Base-by-base conservation (phyloP, 179 eudicot species). In the Spergularia azorica region DNA sequence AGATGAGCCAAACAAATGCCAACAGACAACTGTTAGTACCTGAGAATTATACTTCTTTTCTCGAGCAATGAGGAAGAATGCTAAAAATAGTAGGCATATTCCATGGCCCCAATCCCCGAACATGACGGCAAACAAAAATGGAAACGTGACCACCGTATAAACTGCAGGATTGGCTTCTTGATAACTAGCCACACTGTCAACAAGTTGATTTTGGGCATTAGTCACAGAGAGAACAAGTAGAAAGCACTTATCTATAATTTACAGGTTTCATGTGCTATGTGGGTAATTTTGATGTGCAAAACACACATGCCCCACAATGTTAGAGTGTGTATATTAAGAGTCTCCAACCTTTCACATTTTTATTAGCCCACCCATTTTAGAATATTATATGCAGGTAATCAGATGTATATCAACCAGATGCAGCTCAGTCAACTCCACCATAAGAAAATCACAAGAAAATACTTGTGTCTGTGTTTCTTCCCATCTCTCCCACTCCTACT, bases 61-160 rank as follows among this genome's bases (percentile, higher is more conserved):
- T 68, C 90, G 90, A 75, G 94, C 94, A 78, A 95, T 87, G 81
- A 95, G 97, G 82, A 88, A 78, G 55, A 95, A 79, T 17, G 99
- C 97, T 82, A 94, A 88, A 84, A 95, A 74, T 70, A 95, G 88
- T 80, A 95, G 86, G 85, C 99, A 95, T 77, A 91, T 84, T 67
- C 98, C 98, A 78, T 95, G 98, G 71, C 98, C 98, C 98, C 98
- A 95, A 78, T 95, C 98, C 68, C 98, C 98, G 83, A 93, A 95
- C 98, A 95, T 95, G 84, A 95, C 98, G 15, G 97, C 98, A 67
- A 95, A 95, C 84, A 95, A 93, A 83, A 95, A 95, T 12, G 98
- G 98, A 80, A 95, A 95, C 48, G 98, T 95, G 84, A 95, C 77
- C 38, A 93, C 83, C 17, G 97, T 81, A 86, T 90, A 95, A 72